Evolutionary conservation across 805 yeast genomes (phyloP).

Genomic region (Ogataea naganishii): DNA sequence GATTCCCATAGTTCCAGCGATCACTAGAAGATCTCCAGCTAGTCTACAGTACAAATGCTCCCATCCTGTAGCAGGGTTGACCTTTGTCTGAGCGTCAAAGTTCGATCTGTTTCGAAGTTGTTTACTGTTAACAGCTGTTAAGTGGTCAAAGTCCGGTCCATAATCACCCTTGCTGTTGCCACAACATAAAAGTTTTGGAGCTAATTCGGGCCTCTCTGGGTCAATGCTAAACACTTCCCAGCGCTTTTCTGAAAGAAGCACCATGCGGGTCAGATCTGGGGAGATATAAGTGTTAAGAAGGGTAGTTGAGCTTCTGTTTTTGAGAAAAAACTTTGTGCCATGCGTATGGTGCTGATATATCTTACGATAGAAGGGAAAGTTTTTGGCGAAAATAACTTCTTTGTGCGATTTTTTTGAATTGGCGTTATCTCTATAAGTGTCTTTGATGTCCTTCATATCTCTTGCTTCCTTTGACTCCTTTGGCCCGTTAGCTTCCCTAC

Average conservation of each 20-base stretch:
- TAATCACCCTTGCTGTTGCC: conserved; percentile 66
- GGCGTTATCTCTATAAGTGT: background rate
- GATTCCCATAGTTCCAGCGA: conserved; percentile 68
- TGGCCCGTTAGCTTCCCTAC: too few relatives aligned
- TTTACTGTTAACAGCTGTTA: conserved; percentile 17
- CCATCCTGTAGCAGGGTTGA: conserved; percentile 38
- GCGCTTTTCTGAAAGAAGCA: conserved; percentile 52
- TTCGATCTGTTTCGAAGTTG: conserved; percentile 21
- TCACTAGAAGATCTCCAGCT: conserved; percentile 49
- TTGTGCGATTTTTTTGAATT: conserved; percentile 22
- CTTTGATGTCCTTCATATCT: background rate
- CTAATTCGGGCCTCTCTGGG: conserved; percentile 28
- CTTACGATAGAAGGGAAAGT: conserved; percentile 76
- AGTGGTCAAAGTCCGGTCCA: conserved; percentile 39
- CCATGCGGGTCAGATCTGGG: conserved; percentile 57
- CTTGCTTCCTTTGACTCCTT: background rate
- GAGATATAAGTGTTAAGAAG: conserved; percentile 53
- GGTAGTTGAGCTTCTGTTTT: conserved; percentile 31
- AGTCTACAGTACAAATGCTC: conserved; percentile 53
- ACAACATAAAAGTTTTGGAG: conserved; percentile 54
- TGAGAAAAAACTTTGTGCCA: conserved; percentile 35
- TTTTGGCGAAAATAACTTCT: conserved; percentile 64
- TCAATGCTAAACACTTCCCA: conserved; percentile 68
- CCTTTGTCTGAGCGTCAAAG: conserved; percentile 14
- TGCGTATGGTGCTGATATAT: conserved; percentile 46